Evolutionary conservation across 176 grass and related monocot genomes (phyloP), one percentile per base, ranked within the genome.

Genomic region (Triticum timopheevii): DNA sequence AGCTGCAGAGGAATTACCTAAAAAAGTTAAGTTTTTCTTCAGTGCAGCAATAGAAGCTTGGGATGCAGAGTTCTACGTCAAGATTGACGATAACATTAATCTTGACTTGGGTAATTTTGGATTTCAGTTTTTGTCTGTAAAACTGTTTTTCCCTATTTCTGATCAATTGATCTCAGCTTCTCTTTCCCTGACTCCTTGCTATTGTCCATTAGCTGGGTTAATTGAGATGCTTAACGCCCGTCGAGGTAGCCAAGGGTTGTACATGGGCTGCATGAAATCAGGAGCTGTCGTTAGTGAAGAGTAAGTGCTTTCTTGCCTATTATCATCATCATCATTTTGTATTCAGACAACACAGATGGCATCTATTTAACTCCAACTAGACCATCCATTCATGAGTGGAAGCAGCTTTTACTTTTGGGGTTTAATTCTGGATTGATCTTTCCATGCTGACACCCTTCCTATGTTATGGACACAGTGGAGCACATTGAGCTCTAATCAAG

Each of bases 231-330:
- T 99, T 73, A 90, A 93, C 90, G 87, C 73, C 4, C 90, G 92
- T 15, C 88, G 83, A 59, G 87, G 84, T 81, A 80, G 69, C 67
- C 85, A 90, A 85, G 94, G 89, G 56, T 79, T 96, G 87, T 99
- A 96, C 67, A 94, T 99, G 94, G 97, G 94, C 59, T 99, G 97
- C 79, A 99, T 99, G 97, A 99, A 96, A 79, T 94, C 97, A 78
- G 97, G 97, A 73, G 77, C 4, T 78, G 94, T 96, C 35, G 65
- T 99, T 85, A 99, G 82, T 78, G 97, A 99, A 93, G 97, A 99
- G 97, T 99, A 93, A 45, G 84, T 91, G 83, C 80, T 85, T 59
- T 77, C 45, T 49, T 84, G 82, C 17, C 13, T 65, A 40, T 82
- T 15, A 61, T 69, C 30, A 80, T 23, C 39, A 75, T 70, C 69